These are phyloP conservation scores for Clarireedia paspali DNA, from an alignment of 2,329 filamentous ascomycete genomes.

Conservation along the genomic window DNA sequence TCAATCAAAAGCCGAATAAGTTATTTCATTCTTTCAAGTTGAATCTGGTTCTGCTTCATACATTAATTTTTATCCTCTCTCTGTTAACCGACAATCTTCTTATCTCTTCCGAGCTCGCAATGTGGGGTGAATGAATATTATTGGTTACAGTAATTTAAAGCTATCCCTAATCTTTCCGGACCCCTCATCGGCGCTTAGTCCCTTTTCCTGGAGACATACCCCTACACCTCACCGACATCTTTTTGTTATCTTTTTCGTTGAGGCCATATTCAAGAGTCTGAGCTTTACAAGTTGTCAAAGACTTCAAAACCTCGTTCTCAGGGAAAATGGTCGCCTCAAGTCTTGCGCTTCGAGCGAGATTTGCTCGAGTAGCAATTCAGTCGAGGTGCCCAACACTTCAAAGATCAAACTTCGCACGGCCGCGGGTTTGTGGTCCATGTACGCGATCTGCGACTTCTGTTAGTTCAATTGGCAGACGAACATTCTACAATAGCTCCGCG, in stretches of 20 bases:
- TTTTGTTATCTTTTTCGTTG: not conserved
- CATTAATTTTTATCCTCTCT: not conserved
- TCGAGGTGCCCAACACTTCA: conserved; percentile 10
- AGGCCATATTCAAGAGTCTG: not conserved
- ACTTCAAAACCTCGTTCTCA: not conserved
- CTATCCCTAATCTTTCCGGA: not conserved
- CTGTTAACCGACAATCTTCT: not conserved
- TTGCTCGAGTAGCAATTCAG: conserved; percentile 18
- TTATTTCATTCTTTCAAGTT: not conserved
- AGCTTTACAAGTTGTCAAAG: not conserved
- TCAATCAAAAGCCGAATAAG: too few relatives aligned
- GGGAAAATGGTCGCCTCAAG: conserved; percentile 21
- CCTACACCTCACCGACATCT: not conserved
- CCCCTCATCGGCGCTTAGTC: not conserved
- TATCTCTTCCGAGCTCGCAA: not conserved
- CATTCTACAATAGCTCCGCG: conserved; percentile 29
- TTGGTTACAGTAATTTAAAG: not conserved
- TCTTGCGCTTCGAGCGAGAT: conserved; percentile 19
- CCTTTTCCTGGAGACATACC: not conserved
- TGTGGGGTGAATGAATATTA: not conserved
- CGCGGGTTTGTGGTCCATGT: conserved; percentile 19
- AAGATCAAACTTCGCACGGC: conserved; percentile 17
- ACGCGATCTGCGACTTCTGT: conserved; percentile 9
- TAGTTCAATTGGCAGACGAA: conserved; percentile 19
- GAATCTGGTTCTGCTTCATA: not conserved